phyloP scores from a whole-genome alignment of 805 yeast genomes.

The Trichomonascus vanleenenianus region DNA sequence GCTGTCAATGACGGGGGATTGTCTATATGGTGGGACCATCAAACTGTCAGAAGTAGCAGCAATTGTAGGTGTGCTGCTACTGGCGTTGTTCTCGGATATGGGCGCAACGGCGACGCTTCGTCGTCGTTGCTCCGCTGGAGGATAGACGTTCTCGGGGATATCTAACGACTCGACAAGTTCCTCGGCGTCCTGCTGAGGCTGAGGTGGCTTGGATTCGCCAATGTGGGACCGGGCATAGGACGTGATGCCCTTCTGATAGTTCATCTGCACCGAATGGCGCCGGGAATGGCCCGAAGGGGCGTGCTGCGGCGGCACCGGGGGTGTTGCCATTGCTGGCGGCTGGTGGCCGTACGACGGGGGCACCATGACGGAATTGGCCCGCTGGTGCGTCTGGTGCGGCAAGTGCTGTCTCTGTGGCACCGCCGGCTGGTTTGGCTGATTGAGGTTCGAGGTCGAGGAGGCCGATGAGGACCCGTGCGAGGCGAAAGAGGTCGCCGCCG shows the following conservation, averaged over 20 bases:
- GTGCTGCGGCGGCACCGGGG: constrained; percentile 6
- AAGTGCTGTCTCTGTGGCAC: neutral
- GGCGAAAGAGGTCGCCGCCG: neutral
- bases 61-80: neutral
- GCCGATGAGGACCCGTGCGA: neutral
- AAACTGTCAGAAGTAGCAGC: neutral
- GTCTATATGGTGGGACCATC: constrained; percentile 1
- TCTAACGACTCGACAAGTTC: constrained; percentile 18
- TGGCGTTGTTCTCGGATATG: constrained; percentile 3
- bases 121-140: neutral
- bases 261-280: constrained; percentile 21
- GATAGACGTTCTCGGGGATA: constrained; percentile 10
- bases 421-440: neutral
- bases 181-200: constrained; percentile 6
- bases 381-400: neutral
- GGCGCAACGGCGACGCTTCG: neutral
- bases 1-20: neutral
- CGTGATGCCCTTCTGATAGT: constrained; percentile 14
- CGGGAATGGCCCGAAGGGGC: constrained; percentile 9
- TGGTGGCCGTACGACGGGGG: constrained; percentile 2
- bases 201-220: constrained; percentile 6
- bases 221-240: neutral
- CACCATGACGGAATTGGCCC: constrained; percentile 3
- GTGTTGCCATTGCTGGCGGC: constrained; percentile 5
- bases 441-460: neutral